These are phyloP conservation scores for Neofusicoccum parvum DNA, from an alignment of 2,329 filamentous ascomycete genomes.

Conservation along the genomic window DNA sequence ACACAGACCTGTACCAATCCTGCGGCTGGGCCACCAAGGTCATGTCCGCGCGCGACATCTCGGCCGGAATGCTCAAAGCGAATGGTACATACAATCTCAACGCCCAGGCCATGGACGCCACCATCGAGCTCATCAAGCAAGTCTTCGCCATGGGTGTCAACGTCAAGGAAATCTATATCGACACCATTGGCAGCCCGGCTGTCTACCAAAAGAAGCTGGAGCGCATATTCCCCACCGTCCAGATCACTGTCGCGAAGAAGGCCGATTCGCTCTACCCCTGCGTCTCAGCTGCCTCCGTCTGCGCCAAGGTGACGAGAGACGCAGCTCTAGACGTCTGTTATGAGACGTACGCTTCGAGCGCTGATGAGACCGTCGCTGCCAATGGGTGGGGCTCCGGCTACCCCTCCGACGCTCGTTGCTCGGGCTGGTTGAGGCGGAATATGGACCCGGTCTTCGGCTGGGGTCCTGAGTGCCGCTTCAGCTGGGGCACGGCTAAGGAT, in stretches of 20 bases:
- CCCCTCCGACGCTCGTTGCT: slow-evolving; percentile 81
- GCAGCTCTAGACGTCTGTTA: slow-evolving; percentile 82
- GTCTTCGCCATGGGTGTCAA: slow-evolving; percentile 79
- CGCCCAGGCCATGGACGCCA: slow-evolving; percentile 92
- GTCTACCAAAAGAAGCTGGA: slow-evolving; percentile 84
- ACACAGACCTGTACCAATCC: slow-evolving; percentile 58
- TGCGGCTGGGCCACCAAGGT: slow-evolving; percentile 85
- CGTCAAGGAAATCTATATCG: slow-evolving; percentile 87
- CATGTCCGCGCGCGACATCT: slow-evolving; percentile 83
- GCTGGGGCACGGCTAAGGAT: slow-evolving; percentile 94
- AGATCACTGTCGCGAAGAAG: slow-evolving; percentile 64
- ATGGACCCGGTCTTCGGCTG: slow-evolving; percentile 96
- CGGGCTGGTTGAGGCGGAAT: slow-evolving; percentile 76
- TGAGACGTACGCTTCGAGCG: slow-evolving; percentile 48
- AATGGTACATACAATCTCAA: slow-evolving; percentile 80
- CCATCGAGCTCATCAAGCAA: slow-evolving; percentile 75
- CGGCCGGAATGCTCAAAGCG: slow-evolving; percentile 72
- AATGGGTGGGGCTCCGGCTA: slow-evolving; percentile 88
- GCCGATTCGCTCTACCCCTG: slow-evolving; percentile 90
- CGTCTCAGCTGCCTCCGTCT: slow-evolving; percentile 91
- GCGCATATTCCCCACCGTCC: slow-evolving; percentile 73
- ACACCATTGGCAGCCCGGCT: slow-evolving; percentile 84
- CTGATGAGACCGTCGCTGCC: slow-evolving; percentile 29
- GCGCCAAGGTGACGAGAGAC: slow-evolving; percentile 94
- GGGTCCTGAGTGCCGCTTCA: slow-evolving; percentile 90